Conservation (phyloP, 345 rosid genomes). For the Eucalyptus urophylla region DNA sequence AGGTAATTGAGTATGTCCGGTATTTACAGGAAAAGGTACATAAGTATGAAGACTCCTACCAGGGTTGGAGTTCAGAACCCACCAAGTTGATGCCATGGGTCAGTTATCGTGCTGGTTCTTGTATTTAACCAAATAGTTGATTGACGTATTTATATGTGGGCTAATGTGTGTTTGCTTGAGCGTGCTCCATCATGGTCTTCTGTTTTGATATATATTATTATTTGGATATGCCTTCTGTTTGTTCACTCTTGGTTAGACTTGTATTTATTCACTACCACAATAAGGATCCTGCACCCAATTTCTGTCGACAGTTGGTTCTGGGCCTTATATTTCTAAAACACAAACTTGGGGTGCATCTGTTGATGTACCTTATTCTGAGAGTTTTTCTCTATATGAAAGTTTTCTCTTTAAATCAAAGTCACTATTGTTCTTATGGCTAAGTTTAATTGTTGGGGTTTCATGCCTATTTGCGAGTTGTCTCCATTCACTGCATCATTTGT, state of each 20-base stretch:
- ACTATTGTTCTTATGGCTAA: not conserved
- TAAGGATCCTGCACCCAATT: not conserved
- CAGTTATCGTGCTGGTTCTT: not conserved
- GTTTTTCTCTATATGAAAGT: not conserved
- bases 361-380: not conserved
- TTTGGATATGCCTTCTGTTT: not conserved
- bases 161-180: not conserved
- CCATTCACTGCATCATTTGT: not conserved
- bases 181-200: not conserved
- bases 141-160: not conserved
- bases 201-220: not conserved
- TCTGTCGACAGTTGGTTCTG: not conserved
- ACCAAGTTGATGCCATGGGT: constrained; percentile 91
- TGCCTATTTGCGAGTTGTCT: not conserved
- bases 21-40: constrained; percentile 75
- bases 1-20: constrained; percentile 90
- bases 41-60: constrained; percentile 74
- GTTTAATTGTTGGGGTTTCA: not conserved
- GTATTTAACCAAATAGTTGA: not conserved
- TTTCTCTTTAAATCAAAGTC: not conserved
- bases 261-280: not conserved
- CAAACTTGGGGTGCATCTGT: not conserved
- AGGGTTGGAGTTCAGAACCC: constrained; percentile 79
- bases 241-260: not conserved
- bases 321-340: not conserved